Base-by-base conservation (phyloP, 2,329 filamentous ascomycete genomes). In the Colletotrichum eremochloae region DNA sequence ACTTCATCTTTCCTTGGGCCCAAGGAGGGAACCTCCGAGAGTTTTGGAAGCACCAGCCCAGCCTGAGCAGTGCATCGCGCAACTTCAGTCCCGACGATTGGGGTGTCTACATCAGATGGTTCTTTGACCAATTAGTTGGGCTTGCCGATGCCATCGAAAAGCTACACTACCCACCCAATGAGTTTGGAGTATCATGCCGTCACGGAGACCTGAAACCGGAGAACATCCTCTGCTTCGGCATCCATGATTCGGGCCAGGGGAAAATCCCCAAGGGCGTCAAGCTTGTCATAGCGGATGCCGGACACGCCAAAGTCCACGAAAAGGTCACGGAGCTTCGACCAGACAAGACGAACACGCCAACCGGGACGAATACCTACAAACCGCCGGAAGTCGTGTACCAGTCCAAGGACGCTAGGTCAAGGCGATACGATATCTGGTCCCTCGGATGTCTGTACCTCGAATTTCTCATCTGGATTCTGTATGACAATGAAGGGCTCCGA, bases 151-250 rank as follows among this genome's bases (percentile, higher is more conserved):
- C 55, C 5, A 40, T 57, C 5, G 20, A 57, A 15, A 15, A 15
- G 11, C 36, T 42, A 8, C 55, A 57, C 31, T n/a, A 57, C 8
- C 55, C 55, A 15, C 6, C 20, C 9, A 40, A 57, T 1, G 20
- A 57, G 4, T 15, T 12, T 3, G 12, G 11, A 2, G 18, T 24
- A 14, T 57, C 55, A 9, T 57, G 55, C 20, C 20, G 55, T 9
- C 55, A 57, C 12, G 55, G 55, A n/a, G 55, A 57, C 55, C 36
- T 57, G 33, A 57, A 57, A n/a, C 55, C 55, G 14, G 55, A 57
- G 20, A 57, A 57, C 12, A 57, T 57, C 12, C 20, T 42, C 4
- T 57, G 55, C 5, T 57, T 57, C n/a, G 24, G 55, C 11, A 1
- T 5, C 1, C 2, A 14, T 15, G 12, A 8, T 3, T 14, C 38